A percentile compares a stretch with the other conserved stretches of the same genome.
Conservation (phyloP, 345 rosid genomes). For the Combretum micranthum region DNA sequence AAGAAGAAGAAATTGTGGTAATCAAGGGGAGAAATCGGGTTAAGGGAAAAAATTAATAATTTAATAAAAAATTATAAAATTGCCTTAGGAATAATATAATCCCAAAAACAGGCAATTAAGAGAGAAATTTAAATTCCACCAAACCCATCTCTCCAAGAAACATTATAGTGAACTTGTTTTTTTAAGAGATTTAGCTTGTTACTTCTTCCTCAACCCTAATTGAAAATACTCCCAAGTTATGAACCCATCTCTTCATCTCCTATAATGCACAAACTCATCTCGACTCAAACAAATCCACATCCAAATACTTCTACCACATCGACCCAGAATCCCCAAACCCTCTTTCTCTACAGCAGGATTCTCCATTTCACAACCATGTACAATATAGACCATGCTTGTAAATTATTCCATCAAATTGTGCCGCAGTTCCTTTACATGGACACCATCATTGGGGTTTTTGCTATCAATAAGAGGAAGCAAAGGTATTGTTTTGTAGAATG, state of each 20-base stretch:
- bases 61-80: no score
- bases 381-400: slow-evolving; percentile 42
- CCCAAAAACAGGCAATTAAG: no score
- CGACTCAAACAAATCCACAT: slow-evolving; percentile 75
- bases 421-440: slow-evolving; percentile 78
- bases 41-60: no score
- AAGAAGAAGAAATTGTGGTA: no score
- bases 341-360: slow-evolving; percentile 51
- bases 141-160: no score
- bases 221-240: no score
- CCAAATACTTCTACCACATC: slow-evolving; percentile 41
- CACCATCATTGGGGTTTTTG: slow-evolving; percentile 62
- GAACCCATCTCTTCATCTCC: slow-evolving; percentile 27
- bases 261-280: slow-evolving; percentile 42
- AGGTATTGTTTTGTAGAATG: slow-evolving; percentile 40
- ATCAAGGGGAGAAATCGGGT: no score
- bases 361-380: slow-evolving; percentile 43
- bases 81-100: no score
- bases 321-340: slow-evolving; percentile 32
- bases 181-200: no score
- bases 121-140: no score
- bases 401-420: slow-evolving; percentile 37
- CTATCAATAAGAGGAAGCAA: slow-evolving; percentile 44
- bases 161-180: no score
- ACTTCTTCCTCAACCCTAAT: no score